Percentiles rank a stretch among this genome's conserved stretches.
These are phyloP conservation scores for Alternaria longipes DNA, from an alignment of 2,329 filamentous ascomycete species.

Conservation along the genomic window DNA sequence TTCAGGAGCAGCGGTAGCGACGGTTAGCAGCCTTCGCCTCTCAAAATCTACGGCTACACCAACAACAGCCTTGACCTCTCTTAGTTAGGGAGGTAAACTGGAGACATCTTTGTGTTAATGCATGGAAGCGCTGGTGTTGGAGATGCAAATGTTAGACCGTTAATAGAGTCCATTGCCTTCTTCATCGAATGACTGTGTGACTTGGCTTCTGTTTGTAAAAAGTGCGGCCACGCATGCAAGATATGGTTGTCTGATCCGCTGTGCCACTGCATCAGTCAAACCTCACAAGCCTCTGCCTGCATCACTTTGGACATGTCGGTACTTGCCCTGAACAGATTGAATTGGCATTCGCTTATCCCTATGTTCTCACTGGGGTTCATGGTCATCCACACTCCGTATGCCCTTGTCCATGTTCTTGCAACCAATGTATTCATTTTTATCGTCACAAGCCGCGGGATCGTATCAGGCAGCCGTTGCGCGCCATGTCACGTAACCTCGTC, in stretches of 20 bases:
- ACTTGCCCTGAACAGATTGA: neutral
- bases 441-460: conserved; percentile 48
- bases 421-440: conserved; percentile 54
- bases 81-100: neutral
- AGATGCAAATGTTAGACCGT: conserved; percentile 7
- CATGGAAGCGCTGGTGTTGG: conserved; percentile 25
- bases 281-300: neutral
- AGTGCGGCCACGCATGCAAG: neutral
- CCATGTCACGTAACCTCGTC: conserved; percentile 38
- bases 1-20: conserved; percentile 96
- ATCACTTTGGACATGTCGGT: neutral
- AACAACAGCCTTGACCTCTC: conserved; percentile 9
- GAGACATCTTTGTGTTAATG: conserved; percentile 19
- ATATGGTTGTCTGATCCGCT: neutral
- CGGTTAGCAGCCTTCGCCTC: conserved; percentile 61
- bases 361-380: conserved; percentile 2
- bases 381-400: conserved; percentile 1
- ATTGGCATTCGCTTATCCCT: conserved; percentile 12
- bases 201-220: neutral
- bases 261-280: neutral
- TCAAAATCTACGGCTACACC: conserved; percentile 24
- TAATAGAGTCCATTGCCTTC: conserved; percentile 3
- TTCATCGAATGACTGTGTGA: neutral
- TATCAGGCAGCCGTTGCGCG: conserved; percentile 40
- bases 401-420: conserved; percentile 38